phyloP scores from a whole-genome alignment of 2,329 filamentous ascomycete species.

The Zymoseptoria tritici region DNA sequence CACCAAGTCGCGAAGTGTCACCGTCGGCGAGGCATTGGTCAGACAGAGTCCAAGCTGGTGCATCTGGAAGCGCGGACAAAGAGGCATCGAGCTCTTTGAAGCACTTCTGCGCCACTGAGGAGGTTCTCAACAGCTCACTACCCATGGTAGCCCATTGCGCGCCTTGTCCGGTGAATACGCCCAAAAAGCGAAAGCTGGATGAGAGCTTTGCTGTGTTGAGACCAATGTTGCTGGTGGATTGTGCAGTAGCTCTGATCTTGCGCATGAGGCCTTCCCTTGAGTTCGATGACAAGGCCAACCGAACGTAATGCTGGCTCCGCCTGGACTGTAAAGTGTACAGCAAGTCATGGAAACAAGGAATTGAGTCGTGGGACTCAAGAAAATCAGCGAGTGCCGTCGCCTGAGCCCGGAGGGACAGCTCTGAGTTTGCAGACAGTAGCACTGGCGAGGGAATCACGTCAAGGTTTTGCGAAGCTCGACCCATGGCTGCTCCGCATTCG shows the following conservation, averaged over 20 bases:
- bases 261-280: conserved; percentile 6
- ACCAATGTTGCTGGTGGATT: conserved; percentile 8
- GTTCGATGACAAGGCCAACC: conserved; percentile 9
- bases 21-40: conserved; percentile 40
- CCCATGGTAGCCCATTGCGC: conserved; percentile 29
- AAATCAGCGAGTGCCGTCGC: conserved; percentile 8
- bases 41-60: conserved; percentile 23
- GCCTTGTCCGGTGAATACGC: conserved; percentile 32
- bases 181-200: conserved; percentile 11
- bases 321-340: conserved; percentile 11
- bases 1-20: conserved; percentile 22
- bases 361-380: conserved; percentile 4
- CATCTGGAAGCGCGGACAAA: conserved; percentile 8
- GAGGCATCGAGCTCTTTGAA: conserved; percentile 13
- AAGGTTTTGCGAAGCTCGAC: not conserved
- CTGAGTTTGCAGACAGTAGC: conserved; percentile 12
- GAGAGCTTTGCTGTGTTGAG: conserved; percentile 8
- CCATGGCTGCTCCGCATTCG: not conserved
- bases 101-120: conserved; percentile 12
- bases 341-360: conserved; percentile 7
- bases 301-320: conserved; percentile 13
- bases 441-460: conserved; percentile 11
- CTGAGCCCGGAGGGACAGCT: conserved; percentile 7
- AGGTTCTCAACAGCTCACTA: conserved; percentile 16
- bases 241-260: not conserved